These are phyloP conservation scores for Pichia phayaonensis DNA, from an alignment of 805 yeast species.

Conservation along the genomic window DNA sequence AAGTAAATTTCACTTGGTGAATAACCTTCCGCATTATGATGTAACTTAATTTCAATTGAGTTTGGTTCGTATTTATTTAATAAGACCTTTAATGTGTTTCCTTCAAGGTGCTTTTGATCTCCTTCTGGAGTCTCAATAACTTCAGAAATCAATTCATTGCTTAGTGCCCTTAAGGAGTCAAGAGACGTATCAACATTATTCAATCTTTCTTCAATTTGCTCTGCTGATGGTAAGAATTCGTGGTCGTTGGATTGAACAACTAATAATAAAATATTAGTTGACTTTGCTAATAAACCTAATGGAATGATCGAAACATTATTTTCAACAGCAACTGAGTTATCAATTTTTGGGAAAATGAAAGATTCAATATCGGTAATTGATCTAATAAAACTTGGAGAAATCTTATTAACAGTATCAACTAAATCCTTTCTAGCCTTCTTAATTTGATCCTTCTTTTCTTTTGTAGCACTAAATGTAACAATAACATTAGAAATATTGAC, in stretches of 20 bases:
- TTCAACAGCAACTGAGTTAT: slow-evolving; percentile 35
- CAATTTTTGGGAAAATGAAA: slow-evolving; percentile 45
- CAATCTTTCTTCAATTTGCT: slow-evolving; percentile 51
- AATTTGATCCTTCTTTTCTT: slow-evolving; percentile 37
- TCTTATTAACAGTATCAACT: slow-evolving; percentile 63
- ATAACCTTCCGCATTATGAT: slow-evolving; percentile 32
- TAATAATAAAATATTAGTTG: slow-evolving; percentile 42
- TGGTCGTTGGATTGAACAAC: slow-evolving; percentile 45
- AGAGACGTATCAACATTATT: slow-evolving; percentile 47
- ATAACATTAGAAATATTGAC: slow-evolving; percentile 37
- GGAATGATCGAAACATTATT: slow-evolving; percentile 52
- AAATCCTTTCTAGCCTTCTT: slow-evolving; percentile 64
- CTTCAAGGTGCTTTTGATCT: slow-evolving; percentile 53
- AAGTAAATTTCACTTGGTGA: slow-evolving; percentile 49
- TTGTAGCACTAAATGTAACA: slow-evolving; percentile 53
- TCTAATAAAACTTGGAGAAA: slow-evolving; percentile 59
- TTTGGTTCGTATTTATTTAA: slow-evolving; percentile 25
- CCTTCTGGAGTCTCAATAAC: slow-evolving; percentile 43
- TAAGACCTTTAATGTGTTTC: slow-evolving; percentile 44
- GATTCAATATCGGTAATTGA: slow-evolving; percentile 59
- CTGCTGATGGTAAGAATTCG: slow-evolving; percentile 66
- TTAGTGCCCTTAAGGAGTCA: slow-evolving; percentile 50
- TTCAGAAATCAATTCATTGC: slow-evolving; percentile 42
- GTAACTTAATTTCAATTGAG: slow-evolving; percentile 40
- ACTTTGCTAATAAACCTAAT: slow-evolving; percentile 42